phyloP scores from a whole-genome alignment of 108 stramenopile genomes.

The Cyclotella choctawhatcheeana region DNA sequence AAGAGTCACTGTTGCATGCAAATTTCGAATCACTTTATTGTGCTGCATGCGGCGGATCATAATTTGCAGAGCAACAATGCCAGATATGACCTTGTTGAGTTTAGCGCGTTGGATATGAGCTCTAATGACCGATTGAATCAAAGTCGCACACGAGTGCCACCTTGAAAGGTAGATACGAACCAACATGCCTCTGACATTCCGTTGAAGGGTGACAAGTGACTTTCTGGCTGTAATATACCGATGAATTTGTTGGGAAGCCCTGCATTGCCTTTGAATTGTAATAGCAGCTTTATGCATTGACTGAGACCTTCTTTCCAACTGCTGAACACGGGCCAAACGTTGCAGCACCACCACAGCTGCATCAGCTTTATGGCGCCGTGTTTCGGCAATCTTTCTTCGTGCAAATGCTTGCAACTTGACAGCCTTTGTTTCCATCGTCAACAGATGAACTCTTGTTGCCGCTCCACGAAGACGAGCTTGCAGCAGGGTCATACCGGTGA shows the following conservation, averaged over 20 bases:
- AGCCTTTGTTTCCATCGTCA: neutral
- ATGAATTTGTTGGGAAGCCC: neutral
- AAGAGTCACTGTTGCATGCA: slow-evolving; percentile 3
- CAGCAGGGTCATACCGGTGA: neutral
- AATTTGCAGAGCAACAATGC: slow-evolving; percentile 2
- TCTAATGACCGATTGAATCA: slow-evolving; percentile 9
- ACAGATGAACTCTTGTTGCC: neutral
- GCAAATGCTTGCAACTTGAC: slow-evolving; percentile 5
- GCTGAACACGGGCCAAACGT: neutral
- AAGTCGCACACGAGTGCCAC: neutral
- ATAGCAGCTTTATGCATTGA: neutral
- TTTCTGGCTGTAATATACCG: neutral
- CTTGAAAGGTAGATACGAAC: neutral
- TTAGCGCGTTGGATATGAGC: slow-evolving; percentile 4
- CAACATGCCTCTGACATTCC: neutral
- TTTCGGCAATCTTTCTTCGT: neutral
- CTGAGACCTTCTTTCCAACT: neutral
- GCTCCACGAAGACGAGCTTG: slow-evolving; percentile 24
- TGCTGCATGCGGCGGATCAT: slow-evolving; percentile 1
- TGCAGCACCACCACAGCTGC: neutral
- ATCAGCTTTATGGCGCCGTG: neutral
- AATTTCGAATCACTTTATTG: neutral
- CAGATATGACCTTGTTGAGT: neutral
- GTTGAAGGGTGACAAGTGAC: neutral
- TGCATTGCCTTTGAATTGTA: neutral